These are phyloP conservation scores for Suillus spraguei DNA, from an alignment of 768 basidiomycete genomes.

Conservation along the genomic window DNA sequence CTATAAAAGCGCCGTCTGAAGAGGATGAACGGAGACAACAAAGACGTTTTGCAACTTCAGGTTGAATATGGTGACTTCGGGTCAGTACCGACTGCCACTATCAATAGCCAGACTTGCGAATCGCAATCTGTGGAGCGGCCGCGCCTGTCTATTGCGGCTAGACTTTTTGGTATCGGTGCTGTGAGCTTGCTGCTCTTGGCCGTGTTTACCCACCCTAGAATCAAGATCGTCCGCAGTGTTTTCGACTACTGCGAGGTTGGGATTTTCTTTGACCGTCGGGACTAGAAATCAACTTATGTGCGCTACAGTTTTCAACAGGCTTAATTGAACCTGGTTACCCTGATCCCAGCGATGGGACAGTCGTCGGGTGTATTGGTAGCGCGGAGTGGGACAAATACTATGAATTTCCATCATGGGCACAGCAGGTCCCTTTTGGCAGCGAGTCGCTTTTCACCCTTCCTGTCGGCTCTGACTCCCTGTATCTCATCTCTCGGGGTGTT, in stretches of 20 bases:
- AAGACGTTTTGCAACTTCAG: not conserved
- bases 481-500: conserved; percentile 36
- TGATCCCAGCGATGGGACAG: conserved; percentile 17
- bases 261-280: not conserved
- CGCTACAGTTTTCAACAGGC: conserved; percentile 13
- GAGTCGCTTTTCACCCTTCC: conserved; percentile 33
- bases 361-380: conserved; percentile 17
- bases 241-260: conserved; percentile 4
- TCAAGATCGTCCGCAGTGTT: conserved; percentile 11
- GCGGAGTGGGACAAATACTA: conserved; percentile 22
- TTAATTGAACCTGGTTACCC: conserved; percentile 10
- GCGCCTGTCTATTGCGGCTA: conserved; percentile 10
- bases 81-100: not conserved
- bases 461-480: conserved; percentile 31
- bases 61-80: not conserved
- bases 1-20: not conserved
- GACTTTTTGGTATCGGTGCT: conserved; percentile 19
- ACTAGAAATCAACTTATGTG: conserved; percentile 8
- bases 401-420: conserved; percentile 20
- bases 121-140: not conserved
- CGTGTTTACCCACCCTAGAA: not conserved
- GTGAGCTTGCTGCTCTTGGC: conserved; percentile 17
- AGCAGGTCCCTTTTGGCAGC: conserved; percentile 18
- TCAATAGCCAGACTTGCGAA: not conserved
- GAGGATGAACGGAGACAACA: not conserved